phyloP scores from a whole-genome alignment of 495 filamentous ascomycete genomes.

The Penicillium parvum region DNA sequence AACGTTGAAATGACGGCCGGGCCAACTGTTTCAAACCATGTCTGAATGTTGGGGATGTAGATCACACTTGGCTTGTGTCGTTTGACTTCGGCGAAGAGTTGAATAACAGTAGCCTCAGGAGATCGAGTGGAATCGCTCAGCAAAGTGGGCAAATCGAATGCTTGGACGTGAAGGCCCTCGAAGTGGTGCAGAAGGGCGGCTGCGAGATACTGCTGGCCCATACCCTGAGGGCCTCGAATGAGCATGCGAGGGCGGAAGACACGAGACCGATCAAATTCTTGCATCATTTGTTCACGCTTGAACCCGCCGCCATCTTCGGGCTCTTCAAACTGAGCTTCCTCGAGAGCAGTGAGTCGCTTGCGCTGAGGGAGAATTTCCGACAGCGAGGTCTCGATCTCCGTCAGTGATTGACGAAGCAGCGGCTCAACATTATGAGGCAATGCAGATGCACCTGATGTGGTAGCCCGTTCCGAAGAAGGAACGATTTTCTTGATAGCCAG shows the following conservation, averaged over 20 bases:
- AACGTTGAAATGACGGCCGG: slow-evolving; percentile 71
- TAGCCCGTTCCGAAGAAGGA: slow-evolving; percentile 86
- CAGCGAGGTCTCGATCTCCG: slow-evolving; percentile 59
- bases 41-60: slow-evolving; percentile 83
- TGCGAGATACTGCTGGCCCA: slow-evolving; percentile 92
- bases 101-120: slow-evolving; percentile 80
- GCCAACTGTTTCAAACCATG: slow-evolving; percentile 74
- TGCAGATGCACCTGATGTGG: slow-evolving; percentile 73
- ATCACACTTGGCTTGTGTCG: slow-evolving; percentile 95
- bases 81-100: slow-evolving; percentile 85
- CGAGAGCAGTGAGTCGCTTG: slow-evolving; percentile 79
- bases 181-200: slow-evolving; percentile 83
- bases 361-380: slow-evolving; percentile 75
- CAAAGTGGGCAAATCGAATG: slow-evolving; percentile 85
- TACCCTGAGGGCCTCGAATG: slow-evolving; percentile 70
- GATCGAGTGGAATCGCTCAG: slow-evolving; percentile 68
- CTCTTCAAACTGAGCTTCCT: slow-evolving; percentile 93
- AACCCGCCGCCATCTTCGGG: slow-evolving; percentile 76
- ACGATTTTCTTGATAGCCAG: slow-evolving; percentile 92
- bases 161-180: slow-evolving; percentile 89
- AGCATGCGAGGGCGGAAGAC: slow-evolving; percentile 86
- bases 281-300: slow-evolving; percentile 75
- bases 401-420: slow-evolving; percentile 67
- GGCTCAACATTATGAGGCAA: slow-evolving; percentile 77
- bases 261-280: slow-evolving; percentile 84